Evolutionary conservation across 129 eudicot species (phyloP).

Genomic region (Sambucus nigra): DNA sequence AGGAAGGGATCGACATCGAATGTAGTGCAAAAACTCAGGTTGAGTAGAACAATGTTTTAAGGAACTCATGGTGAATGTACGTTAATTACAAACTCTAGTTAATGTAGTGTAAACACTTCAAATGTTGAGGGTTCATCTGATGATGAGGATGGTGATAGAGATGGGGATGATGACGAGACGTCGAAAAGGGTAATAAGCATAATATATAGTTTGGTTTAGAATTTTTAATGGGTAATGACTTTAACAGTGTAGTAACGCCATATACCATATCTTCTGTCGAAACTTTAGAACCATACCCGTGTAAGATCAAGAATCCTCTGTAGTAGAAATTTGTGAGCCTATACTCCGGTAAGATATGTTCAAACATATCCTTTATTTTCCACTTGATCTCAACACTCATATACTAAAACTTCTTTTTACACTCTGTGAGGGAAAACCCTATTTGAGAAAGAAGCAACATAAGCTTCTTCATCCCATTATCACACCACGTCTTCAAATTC

Average conservation of each 20-base stretch:
- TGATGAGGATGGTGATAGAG: too few relatives aligned
- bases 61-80: too few relatives aligned
- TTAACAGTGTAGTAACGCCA: constrained; percentile 83
- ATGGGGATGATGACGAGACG: too few relatives aligned
- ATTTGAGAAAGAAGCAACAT: constrained; percentile 84
- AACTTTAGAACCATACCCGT: constrained; percentile 72
- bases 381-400: constrained; percentile 80
- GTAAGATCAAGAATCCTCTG: constrained; percentile 72
- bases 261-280: constrained; percentile 98
- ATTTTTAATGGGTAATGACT: too few relatives aligned
- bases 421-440: constrained; percentile 89
- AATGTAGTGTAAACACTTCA: too few relatives aligned
- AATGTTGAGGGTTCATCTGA: too few relatives aligned
- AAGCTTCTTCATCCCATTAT: constrained; percentile 79
- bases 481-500: constrained; percentile 93
- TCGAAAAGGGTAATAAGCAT: too few relatives aligned
- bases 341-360: constrained; percentile 71
- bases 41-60: too few relatives aligned
- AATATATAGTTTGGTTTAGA: too few relatives aligned
- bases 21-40: too few relatives aligned
- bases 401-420: constrained; percentile 80
- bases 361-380: constrained; percentile 84
- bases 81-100: too few relatives aligned
- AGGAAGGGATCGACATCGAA: too few relatives aligned
- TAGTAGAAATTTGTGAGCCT: constrained; percentile 91